These are phyloP conservation scores for Monilinia fructicola DNA, from an alignment of 2,329 filamentous ascomycete genomes.

Conservation along the genomic window DNA sequence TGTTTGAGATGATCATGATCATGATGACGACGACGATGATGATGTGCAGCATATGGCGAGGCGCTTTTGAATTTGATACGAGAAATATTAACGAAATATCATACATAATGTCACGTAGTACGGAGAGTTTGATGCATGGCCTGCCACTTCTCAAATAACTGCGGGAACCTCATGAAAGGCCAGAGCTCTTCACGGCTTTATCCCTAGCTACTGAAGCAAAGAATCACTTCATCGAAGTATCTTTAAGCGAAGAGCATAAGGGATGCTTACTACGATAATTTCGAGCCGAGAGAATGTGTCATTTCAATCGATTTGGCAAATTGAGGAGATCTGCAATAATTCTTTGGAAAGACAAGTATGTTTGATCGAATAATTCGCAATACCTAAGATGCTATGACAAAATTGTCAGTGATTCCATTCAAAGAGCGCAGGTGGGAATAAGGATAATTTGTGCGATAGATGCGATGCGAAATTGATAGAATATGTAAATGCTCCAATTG, in stretches of 20 bases:
- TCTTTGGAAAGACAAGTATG: neutral
- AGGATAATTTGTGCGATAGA: neutral
- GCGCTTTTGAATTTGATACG: neutral
- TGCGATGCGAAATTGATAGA: neutral
- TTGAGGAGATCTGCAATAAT: neutral
- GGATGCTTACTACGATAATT: neutral
- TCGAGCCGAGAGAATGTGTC: neutral
- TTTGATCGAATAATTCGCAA: too few relatives aligned
- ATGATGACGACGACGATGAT: neutral
- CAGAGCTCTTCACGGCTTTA: too few relatives aligned
- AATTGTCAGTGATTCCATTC: neutral
- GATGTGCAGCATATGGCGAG: neutral
- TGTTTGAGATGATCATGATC: neutral
- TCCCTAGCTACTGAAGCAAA: neutral
- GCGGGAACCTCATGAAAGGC: neutral
- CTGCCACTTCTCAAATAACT: neutral
- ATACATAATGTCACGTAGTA: neutral
- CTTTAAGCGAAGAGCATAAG: conserved; percentile 11
- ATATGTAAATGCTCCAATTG: neutral
- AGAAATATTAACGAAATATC: neutral
- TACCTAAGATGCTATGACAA: neutral
- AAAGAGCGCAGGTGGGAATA: neutral
- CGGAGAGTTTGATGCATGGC: too few relatives aligned
- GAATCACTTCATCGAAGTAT: neutral
- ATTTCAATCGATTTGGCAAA: neutral